A percentile compares a stretch with the other conserved stretches of the same genome.
These are phyloP conservation scores for Kluyveromyces nonfermentans DNA, from an alignment of 805 yeast genomes.

Conservation along the genomic window DNA sequence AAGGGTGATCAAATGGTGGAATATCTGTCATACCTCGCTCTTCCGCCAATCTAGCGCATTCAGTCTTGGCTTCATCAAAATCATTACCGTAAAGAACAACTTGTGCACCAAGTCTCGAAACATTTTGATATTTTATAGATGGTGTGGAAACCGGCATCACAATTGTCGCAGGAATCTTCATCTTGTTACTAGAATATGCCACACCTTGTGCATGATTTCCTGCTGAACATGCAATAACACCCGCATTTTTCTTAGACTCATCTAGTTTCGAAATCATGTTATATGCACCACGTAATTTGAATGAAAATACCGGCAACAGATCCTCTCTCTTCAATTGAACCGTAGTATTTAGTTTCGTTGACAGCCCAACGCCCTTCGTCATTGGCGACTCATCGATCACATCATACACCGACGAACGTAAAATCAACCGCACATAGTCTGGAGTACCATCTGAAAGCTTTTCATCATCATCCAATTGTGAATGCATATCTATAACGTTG, in stretches of 20 bases:
- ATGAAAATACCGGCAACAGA: conserved; percentile 86
- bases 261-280: conserved; percentile 89
- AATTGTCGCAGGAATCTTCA: conserved; percentile 88
- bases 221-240: conserved; percentile 97
- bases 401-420: conserved; percentile 91
- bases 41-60: conserved; percentile 63
- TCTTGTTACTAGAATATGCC: conserved; percentile 77
- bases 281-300: conserved; percentile 95
- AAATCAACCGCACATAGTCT: conserved; percentile 84
- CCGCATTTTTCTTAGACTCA: conserved; percentile 48
- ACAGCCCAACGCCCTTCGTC: conserved; percentile 61
- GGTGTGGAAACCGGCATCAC: conserved; percentile 99
- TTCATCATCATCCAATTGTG: conserved; percentile 36
- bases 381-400: conserved; percentile 88
- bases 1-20: conserved; percentile 99
- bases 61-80: conserved; percentile 89
- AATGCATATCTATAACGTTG: conserved; percentile 19
- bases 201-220: conserved; percentile 99
- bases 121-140: conserved; percentile 85
- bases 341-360: conserved; percentile 65
- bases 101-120: conserved; percentile 84
- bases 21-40: conserved; percentile 75
- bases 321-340: conserved; percentile 86
- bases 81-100: conserved; percentile 91
- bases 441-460: conserved; percentile 58